phyloP scores from a whole-genome alignment of 768 basidiomycete genomes.

The Panus rudis region DNA sequence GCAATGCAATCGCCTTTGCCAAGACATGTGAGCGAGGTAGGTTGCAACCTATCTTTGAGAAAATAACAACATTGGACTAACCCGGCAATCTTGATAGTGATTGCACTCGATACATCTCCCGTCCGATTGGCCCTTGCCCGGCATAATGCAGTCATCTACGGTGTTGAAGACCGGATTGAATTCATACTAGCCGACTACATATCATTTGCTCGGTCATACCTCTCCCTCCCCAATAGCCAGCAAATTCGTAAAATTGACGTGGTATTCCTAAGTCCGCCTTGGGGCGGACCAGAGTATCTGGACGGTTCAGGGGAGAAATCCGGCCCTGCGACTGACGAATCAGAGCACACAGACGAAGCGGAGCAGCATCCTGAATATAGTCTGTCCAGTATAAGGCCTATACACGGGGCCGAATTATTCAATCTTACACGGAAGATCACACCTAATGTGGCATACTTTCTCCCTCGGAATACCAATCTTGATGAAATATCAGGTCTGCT shows the following conservation, averaged over 20 bases:
- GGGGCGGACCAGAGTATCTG: conserved; percentile 84
- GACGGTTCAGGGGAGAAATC: conserved; percentile 27
- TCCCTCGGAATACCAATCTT: conserved; percentile 76
- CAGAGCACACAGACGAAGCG: conserved; percentile 9
- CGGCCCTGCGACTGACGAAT: conserved; percentile 1
- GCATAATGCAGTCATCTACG: conserved; percentile 91
- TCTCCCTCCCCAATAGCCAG: conserved; percentile 14
- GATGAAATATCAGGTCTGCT: conserved; percentile 61
- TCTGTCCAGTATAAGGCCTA: conserved; percentile 66
- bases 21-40: conserved; percentile 90
- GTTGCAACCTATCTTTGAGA: conserved; percentile 16
- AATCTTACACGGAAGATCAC: conserved; percentile 63
- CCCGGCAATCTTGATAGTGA: conserved; percentile 53
- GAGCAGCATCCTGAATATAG: conserved; percentile 50
- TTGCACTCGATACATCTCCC: conserved; percentile 85
- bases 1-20: conserved; percentile 96
- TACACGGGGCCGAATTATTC: conserved; percentile 82
- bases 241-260: conserved; percentile 63
- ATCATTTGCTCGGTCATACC: conserved; percentile 58
- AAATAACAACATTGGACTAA: neutral
- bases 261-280: conserved; percentile 90
- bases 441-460: conserved; percentile 79
- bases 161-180: conserved; percentile 91
- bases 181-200: conserved; percentile 87
- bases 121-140: conserved; percentile 82